phyloP scores from a whole-genome alignment of 495 filamentous ascomycete species.

The Penicillium ucsense region DNA sequence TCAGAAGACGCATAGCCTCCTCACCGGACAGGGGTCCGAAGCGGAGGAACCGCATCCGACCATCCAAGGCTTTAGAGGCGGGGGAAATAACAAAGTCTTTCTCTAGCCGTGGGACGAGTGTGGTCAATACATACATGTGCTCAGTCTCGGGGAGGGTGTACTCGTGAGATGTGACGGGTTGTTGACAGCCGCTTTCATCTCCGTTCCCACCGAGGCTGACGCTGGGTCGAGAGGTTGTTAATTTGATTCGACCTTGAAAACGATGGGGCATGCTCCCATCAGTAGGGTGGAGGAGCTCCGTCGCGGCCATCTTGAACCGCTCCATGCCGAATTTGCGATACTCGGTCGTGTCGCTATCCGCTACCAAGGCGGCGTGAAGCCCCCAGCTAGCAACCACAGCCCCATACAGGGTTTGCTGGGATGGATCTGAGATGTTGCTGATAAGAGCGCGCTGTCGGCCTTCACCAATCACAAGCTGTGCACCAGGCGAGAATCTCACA shows the following conservation, averaged over 20 bases:
- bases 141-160: conserved; percentile 10
- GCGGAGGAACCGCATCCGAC: conserved; percentile 58
- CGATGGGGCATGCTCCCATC: conserved; percentile 52
- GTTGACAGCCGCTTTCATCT: no score
- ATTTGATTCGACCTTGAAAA: conserved; percentile 53
- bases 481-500: conserved; percentile 57
- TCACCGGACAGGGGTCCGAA: conserved; percentile 56
- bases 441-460: conserved; percentile 21
- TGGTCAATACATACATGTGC: conserved; percentile 66
- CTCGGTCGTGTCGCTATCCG: conserved; percentile 71
- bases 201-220: no score
- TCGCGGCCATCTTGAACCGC: conserved; percentile 75
- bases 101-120: conserved; percentile 71
- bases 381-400: conserved; percentile 82
- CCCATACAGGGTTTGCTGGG: conserved; percentile 45
- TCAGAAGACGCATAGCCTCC: conserved; percentile 66
- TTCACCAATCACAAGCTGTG: conserved; percentile 33
- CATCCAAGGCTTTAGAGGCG: conserved; percentile 51
- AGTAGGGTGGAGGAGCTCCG: conserved; percentile 55
- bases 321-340: conserved; percentile 65
- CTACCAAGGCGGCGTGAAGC: conserved; percentile 78
- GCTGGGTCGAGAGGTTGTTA: conserved; percentile 3
- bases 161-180: conserved; percentile 5
- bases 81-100: conserved; percentile 73
- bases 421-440: conserved; percentile 6